These are phyloP conservation scores for Saccharomycopsis selenospora DNA, from an alignment of 805 yeast genomes.

Conservation along the genomic window DNA sequence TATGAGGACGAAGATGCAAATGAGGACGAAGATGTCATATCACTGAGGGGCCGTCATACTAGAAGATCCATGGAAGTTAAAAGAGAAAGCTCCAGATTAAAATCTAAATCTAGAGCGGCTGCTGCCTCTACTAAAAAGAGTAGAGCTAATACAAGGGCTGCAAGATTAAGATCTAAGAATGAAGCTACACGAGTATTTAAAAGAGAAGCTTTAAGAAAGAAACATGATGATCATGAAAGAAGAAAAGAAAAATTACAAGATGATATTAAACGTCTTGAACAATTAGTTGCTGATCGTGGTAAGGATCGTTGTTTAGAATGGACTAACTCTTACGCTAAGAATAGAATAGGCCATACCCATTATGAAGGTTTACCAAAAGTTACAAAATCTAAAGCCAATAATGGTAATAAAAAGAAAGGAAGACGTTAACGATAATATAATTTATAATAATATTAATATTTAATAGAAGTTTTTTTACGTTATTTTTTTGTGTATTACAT, in stretches of 20 bases:
- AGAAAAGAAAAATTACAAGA: constrained; percentile 25
- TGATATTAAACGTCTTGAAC: constrained; percentile 28
- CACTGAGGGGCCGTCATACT: not conserved
- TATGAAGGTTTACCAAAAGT: constrained; percentile 39
- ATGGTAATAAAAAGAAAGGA: constrained; percentile 18
- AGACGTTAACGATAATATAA: too few relatives aligned
- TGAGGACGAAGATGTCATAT: constrained; percentile 25
- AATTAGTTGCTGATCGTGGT: constrained; percentile 35
- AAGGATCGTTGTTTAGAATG: constrained; percentile 46
- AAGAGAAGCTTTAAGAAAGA: constrained; percentile 31
- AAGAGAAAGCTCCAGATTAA: constrained; percentile 24
- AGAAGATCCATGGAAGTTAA: constrained; percentile 26
- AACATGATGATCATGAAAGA: constrained; percentile 28
- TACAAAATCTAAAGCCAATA: constrained; percentile 4
- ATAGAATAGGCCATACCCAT: constrained; percentile 42
- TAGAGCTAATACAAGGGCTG: too few relatives aligned
- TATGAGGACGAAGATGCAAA: constrained; percentile 13
- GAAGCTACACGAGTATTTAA: constrained; percentile 29
- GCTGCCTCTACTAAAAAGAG: too few relatives aligned
- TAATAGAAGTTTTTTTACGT: too few relatives aligned
- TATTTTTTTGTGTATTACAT: too few relatives aligned
- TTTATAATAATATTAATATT: too few relatives aligned
- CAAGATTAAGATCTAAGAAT: too few relatives aligned
- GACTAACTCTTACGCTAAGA: constrained; percentile 55
- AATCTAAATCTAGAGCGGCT: constrained; percentile 22